Evolutionary conservation across 805 yeast species (phyloP), one percentile per base, ranked within the genome.

Genomic region (Hanseniaspora taiwanica): DNA sequence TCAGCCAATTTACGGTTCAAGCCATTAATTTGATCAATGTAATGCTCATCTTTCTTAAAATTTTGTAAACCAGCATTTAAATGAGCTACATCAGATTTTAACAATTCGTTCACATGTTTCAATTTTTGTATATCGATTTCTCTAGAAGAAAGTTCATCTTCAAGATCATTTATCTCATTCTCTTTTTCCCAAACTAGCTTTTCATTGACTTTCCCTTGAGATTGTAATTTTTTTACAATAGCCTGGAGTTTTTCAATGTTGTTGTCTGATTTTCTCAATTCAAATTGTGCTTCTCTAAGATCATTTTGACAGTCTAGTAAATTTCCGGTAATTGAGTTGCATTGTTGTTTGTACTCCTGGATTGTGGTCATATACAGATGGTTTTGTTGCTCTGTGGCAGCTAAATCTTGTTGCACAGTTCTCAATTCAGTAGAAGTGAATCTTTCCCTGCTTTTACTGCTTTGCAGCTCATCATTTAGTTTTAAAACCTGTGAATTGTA

Each of bases 271-370:
- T 62, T 64, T 3, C 63, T 59, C 25, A 81, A 53, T 8, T 69
- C 54, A 23, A 60, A 64, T 43, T 69, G 61, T 27, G 72, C 58
- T 48, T 79, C 82, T 16, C 58, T 53, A 39, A 74, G 58, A 44
- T 83, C 84, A 37, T 77, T 67, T 53, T 87, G 95, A 2, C 91
- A 87, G 38, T 73, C 70, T 50, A 85, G 93, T 20, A 86, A 64
- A 50, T 82, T 81, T 42, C 68, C 66, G 48, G 70, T 74, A 54
- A 83, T 81, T 45, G 78, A 81, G 27, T 82, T 87, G 25, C 93
- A 76, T 45, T 94, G 71, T 14, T 65, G 59, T 52, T 76, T 79
- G 58, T 81, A 85, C 24, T 80, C 62, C 29, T 72, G 73, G 17
- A 79, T 61, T 23, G 72, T 68, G 29, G 70, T 66, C 1, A 65